Conservation (phyloP, 2,329 filamentous ascomycete genomes). For the Phoma sp. region DNA sequence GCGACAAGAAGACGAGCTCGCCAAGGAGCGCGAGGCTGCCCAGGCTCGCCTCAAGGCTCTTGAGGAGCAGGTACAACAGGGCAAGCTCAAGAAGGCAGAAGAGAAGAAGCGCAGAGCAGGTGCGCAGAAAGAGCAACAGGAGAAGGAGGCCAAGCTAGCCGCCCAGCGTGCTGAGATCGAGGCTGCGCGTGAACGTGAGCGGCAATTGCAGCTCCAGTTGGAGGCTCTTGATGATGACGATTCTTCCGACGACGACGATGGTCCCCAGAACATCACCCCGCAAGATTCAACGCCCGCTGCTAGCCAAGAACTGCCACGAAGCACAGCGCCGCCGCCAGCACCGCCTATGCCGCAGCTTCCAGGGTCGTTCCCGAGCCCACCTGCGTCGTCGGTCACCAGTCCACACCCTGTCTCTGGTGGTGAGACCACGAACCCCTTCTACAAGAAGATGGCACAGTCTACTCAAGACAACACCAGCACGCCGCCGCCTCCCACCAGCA, state of each 20-base stretch:
- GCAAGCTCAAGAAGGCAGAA: conserved; percentile 94
- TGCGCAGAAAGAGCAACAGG: conserved; percentile 81
- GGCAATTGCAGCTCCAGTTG: conserved; percentile 86
- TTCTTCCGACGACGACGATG: conserved; percentile 78
- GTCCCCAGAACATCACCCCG: conserved; percentile 70
- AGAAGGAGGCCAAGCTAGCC: conserved; percentile 84
- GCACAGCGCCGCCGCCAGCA: conserved; percentile 54
- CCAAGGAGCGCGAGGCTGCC: conserved; percentile 78
- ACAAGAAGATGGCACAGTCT: conserved; percentile 81
- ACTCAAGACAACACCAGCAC: conserved; percentile 58
- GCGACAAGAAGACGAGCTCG: conserved; percentile 79
- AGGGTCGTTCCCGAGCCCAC: conserved; percentile 52
- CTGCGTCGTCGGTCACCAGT: conserved; percentile 58
- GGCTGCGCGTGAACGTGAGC: conserved; percentile 85
- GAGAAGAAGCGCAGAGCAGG: conserved; percentile 93
- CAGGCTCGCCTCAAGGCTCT: conserved; percentile 84
- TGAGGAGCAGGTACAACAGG: conserved; percentile 90
- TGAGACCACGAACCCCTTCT: conserved; percentile 94
- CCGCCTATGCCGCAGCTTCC: conserved; percentile 53
- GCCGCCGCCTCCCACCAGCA: conserved; percentile 48
- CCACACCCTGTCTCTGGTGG: conserved; percentile 62
- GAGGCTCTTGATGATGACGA: conserved; percentile 75
- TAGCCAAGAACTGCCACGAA: conserved; percentile 59
- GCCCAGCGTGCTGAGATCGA: conserved; percentile 91
- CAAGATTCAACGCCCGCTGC: conserved; percentile 65